Conservation (phyloP, 2,329 filamentous ascomycete species). For the Albifimbria verrucaria region DNA sequence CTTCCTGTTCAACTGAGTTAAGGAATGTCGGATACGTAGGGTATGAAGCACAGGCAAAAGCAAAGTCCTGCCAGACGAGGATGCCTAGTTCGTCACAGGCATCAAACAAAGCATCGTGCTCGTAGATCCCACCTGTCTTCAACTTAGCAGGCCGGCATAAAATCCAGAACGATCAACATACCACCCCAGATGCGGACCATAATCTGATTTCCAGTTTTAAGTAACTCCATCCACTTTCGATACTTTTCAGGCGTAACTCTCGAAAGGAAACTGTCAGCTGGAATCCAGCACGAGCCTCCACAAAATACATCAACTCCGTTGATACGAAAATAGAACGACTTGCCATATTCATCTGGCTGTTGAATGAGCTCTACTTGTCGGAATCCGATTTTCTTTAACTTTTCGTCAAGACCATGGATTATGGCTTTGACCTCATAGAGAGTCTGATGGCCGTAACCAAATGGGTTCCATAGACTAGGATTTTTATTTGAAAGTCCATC, state of each 20-base stretch:
- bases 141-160: neutral
- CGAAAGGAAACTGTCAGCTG: slow-evolving; percentile 72
- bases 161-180: neutral
- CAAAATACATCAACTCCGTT: slow-evolving; percentile 72
- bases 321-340: slow-evolving; percentile 71
- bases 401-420: neutral
- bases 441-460: slow-evolving; percentile 10
- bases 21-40: slow-evolving; percentile 59
- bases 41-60: slow-evolving; percentile 66
- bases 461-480: slow-evolving; percentile 29
- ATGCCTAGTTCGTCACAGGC: slow-evolving; percentile 66
- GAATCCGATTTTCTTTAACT: slow-evolving; percentile 58
- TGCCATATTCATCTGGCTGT: slow-evolving; percentile 56
- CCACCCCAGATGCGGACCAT: slow-evolving; percentile 24
- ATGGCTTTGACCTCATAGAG: slow-evolving; percentile 5
- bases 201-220: slow-evolving; percentile 45
- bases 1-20: slow-evolving; percentile 56
- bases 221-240: slow-evolving; percentile 66
- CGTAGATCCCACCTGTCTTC: slow-evolving; percentile 39
- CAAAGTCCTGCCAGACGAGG: slow-evolving; percentile 71
- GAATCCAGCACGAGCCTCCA: slow-evolving; percentile 76
- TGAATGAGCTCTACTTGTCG: slow-evolving; percentile 58
- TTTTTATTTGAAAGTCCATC: slow-evolving; percentile 27
- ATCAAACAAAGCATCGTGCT: slow-evolving; percentile 65
- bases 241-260: slow-evolving; percentile 61